These are phyloP conservation scores for Tolypocladium tundrense DNA, from an alignment of 2,329 filamentous ascomycete species.

Conservation along the genomic window DNA sequence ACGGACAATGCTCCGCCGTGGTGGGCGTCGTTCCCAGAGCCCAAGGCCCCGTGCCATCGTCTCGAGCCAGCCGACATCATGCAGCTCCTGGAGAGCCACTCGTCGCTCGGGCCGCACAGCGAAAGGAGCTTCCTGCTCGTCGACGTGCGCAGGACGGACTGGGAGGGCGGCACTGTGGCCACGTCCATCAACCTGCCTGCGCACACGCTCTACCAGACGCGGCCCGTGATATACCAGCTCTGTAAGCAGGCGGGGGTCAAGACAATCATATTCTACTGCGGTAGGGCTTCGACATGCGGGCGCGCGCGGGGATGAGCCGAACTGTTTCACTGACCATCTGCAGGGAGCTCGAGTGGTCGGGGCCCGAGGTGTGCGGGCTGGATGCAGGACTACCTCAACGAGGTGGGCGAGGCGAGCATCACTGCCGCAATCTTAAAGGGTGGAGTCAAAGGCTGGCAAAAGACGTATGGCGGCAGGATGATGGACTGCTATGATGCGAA, in stretches of 20 bases:
- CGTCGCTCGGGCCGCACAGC: slow-evolving; percentile 15
- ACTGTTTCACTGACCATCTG: neutral
- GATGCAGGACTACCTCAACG: slow-evolving; percentile 45
- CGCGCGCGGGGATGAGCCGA: neutral
- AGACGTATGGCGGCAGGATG: slow-evolving; percentile 31
- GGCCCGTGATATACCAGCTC: slow-evolving; percentile 36
- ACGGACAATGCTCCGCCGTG: slow-evolving; percentile 17
- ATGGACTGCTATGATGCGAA: slow-evolving; percentile 41
- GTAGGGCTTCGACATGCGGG: slow-evolving; percentile 17
- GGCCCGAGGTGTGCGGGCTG: slow-evolving; percentile 43
- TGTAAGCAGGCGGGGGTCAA: slow-evolving; percentile 38
- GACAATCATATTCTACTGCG: slow-evolving; percentile 45
- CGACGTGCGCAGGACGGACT: slow-evolving; percentile 43
- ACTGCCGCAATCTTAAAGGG: slow-evolving; percentile 37
- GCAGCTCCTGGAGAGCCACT: slow-evolving; percentile 26
- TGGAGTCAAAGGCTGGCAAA: slow-evolving; percentile 47
- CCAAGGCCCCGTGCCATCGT: slow-evolving; percentile 24
- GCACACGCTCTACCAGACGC: slow-evolving; percentile 41
- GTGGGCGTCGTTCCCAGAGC: slow-evolving; percentile 32
- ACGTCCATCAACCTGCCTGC: slow-evolving; percentile 49
- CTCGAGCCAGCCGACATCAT: slow-evolving; percentile 30
- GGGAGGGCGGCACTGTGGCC: slow-evolving; percentile 48
- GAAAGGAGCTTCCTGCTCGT: slow-evolving; percentile 33
- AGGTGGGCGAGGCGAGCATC: slow-evolving; percentile 31
- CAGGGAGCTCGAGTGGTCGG: slow-evolving; percentile 40